Evolutionary conservation across 1,284 basidiomycete species (phyloP), one percentile per base, ranked within the genome.

Genomic region (Meripilus lineatus): DNA sequence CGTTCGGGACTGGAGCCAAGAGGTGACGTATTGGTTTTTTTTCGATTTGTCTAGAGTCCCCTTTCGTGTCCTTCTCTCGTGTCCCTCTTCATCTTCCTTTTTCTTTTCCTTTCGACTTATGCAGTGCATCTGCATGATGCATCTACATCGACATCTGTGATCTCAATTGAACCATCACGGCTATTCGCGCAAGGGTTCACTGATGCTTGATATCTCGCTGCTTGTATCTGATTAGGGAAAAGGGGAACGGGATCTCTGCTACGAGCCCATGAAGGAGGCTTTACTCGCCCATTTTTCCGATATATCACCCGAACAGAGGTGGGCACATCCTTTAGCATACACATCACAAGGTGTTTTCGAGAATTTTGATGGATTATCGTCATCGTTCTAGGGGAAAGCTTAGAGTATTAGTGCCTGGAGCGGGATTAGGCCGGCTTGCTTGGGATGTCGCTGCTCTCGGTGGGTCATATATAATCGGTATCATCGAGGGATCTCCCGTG

Each of bases 1-100:
- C 44, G 92, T 93, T 7, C 76, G 92, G 11, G 93, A 95, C 57
- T 96, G 93, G 93, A 88, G 86, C 45, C 74, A 71, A 50, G 82
- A 90, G 70, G 57, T 55, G 28, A 40, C 32, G 22, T 11, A 32
- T 17, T 32, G 18, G 8, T 18, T 33, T 23, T 7, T 25, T 48
- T 15, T 32, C 18, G 15, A 14, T 25, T 15, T 3, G 14, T 15
- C 5, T 15, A 30, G n/a, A n/a, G n/a, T n/a, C n/a, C n/a, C n/a
- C n/a, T n/a, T n/a, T n/a, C n/a, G n/a, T n/a, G n/a, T n/a, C n/a
- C n/a, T n/a, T n/a, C n/a, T n/a, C n/a, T n/a, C n/a, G n/a, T n/a
- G n/a, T n/a, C n/a, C n/a, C n/a, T n/a, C n/a, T n/a, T n/a, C n/a
- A n/a, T n/a, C n/a, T n/a, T n/a, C n/a, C n/a, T n/a, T n/a, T n/a